Conservation (phyloP, 495 filamentous ascomycete genomes). For the Xylaria telfairii region DNA sequence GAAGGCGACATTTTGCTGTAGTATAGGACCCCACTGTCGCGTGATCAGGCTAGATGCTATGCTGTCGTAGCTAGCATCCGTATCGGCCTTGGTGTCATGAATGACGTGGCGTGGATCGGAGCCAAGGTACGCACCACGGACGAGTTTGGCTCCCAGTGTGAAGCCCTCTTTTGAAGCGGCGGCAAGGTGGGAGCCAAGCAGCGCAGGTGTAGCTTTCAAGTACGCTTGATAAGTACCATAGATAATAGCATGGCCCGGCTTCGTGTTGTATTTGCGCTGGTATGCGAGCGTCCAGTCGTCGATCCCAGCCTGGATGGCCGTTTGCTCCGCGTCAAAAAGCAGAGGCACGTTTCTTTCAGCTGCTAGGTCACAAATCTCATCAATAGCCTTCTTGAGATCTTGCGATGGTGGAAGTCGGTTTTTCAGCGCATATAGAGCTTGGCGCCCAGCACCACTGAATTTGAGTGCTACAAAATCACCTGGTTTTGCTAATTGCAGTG, state of each 20-base stretch:
- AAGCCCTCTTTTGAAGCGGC: conserved; percentile 70
- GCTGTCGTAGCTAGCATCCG: conserved; percentile 55
- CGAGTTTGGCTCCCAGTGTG: conserved; percentile 87
- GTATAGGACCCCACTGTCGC: conserved; percentile 55
- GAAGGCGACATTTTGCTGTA: conserved; percentile 52
- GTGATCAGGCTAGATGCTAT: conserved; percentile 47
- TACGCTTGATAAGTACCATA: conserved; percentile 87
- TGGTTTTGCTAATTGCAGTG: conserved; percentile 71
- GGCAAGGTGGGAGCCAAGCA: conserved; percentile 70
- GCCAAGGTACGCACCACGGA: conserved; percentile 88
- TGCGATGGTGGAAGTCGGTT: conserved; percentile 62
- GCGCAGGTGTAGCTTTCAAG: conserved; percentile 70
- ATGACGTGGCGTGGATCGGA: conserved; percentile 80
- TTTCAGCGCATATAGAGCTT: conserved; percentile 70
- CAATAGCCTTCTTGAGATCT: conserved; percentile 71
- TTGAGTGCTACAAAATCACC: conserved; percentile 91
- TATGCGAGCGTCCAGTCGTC: conserved; percentile 83
- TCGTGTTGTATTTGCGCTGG: conserved; percentile 78
- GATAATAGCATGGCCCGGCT: conserved; percentile 51
- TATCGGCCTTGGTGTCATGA: conserved; percentile 82
- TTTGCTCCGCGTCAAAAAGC: conserved; percentile 91
- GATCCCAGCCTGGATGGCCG: conserved; percentile 79
- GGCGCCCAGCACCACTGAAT: conserved; percentile 89
- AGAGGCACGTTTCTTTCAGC: conserved; percentile 71
- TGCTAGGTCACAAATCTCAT: conserved; percentile 78